Evolutionary conservation across 495 filamentous ascomycete genomes (phyloP).

Genomic region (Aspergillus egyptiacus): DNA sequence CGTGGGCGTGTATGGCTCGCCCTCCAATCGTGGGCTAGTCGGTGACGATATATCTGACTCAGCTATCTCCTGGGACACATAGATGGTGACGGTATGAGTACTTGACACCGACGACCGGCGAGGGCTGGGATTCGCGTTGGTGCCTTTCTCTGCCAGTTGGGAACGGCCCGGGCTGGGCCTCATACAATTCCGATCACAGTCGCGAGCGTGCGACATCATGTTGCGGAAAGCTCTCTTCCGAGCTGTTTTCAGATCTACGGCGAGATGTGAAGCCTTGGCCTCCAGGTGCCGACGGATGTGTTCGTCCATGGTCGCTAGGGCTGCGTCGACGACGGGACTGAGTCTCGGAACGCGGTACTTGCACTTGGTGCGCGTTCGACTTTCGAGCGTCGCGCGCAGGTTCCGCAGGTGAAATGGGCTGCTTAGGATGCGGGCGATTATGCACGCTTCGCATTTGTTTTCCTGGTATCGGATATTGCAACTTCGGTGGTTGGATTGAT

Average conservation of each 20-base stretch:
- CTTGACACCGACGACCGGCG: no score
- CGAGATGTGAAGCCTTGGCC: slow-evolving; percentile 13
- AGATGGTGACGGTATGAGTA: no score
- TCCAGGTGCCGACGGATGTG: slow-evolving; percentile 6
- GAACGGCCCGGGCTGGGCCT: no score
- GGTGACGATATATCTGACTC: no score
- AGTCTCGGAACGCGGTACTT: slow-evolving; percentile 21
- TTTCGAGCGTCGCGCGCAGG: slow-evolving; percentile 27
- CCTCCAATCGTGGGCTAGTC: no score
- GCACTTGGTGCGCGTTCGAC: slow-evolving; percentile 24
- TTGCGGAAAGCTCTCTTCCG: background rate
- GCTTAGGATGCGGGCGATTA: slow-evolving; percentile 31
- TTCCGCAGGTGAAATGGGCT: slow-evolving; percentile 19
- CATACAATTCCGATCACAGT: background rate
- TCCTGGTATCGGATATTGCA: slow-evolving; percentile 18
- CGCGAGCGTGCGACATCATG: background rate
- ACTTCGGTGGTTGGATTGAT: background rate
- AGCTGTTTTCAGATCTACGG: slow-evolving; percentile 20
- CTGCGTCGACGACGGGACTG: slow-evolving; percentile 24
- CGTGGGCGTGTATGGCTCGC: no score
- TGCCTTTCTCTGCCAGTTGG: no score
- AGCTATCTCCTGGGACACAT: no score
- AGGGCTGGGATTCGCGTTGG: no score
- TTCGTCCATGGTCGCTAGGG: slow-evolving; percentile 2
- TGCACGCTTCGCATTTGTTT: slow-evolving; percentile 37